phyloP scores from a whole-genome alignment of 2,329 filamentous ascomycete species.

The Xylaria sp. region DNA sequence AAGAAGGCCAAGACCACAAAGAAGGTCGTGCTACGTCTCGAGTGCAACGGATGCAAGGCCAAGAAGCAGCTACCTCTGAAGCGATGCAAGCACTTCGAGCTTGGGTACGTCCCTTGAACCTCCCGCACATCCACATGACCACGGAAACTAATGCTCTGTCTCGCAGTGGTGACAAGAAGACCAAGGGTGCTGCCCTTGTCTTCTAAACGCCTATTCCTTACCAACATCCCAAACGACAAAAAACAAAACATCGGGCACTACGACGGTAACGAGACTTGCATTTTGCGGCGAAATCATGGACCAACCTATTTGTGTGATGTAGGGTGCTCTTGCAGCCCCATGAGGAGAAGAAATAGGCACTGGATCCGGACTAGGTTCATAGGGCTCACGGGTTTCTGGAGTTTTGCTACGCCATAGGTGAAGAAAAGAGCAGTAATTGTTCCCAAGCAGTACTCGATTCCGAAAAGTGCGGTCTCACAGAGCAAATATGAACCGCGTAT shows the following conservation, averaged over 20 bases:
- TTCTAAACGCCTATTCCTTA: slow-evolving; percentile 73
- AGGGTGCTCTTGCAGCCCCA: slow-evolving; percentile 28
- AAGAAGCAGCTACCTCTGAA: slow-evolving; percentile 98
- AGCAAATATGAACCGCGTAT: slow-evolving; percentile 31
- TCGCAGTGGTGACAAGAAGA: slow-evolving; percentile 99
- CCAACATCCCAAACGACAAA: slow-evolving; percentile 24
- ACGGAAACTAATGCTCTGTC: slow-evolving; percentile 26
- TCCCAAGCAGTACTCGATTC: slow-evolving; percentile 30
- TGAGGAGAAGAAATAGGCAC: slow-evolving; percentile 31
- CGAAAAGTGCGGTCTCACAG: slow-evolving; percentile 31
- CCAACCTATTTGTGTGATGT: slow-evolving; percentile 33
- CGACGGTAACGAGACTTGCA: slow-evolving; percentile 43
- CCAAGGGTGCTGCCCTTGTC: slow-evolving; percentile 99
- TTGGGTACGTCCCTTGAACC: slow-evolving; percentile 75
- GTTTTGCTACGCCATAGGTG: slow-evolving; percentile 39
- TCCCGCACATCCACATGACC: slow-evolving; percentile 6
- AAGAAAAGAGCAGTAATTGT: slow-evolving; percentile 34
- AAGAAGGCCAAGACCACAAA: slow-evolving; percentile 99
- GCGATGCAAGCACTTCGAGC: slow-evolving; percentile 99
- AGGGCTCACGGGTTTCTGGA: slow-evolving; percentile 38
- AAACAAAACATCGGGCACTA: slow-evolving; percentile 41
- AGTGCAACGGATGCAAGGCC: slow-evolving; percentile 98
- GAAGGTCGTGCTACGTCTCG: slow-evolving; percentile 98
- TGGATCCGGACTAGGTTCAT: slow-evolving; percentile 37
- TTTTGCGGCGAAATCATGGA: slow-evolving; percentile 37